phyloP scores from a whole-genome alignment of 1,284 basidiomycete species.

The Trametes polyzona region DNA sequence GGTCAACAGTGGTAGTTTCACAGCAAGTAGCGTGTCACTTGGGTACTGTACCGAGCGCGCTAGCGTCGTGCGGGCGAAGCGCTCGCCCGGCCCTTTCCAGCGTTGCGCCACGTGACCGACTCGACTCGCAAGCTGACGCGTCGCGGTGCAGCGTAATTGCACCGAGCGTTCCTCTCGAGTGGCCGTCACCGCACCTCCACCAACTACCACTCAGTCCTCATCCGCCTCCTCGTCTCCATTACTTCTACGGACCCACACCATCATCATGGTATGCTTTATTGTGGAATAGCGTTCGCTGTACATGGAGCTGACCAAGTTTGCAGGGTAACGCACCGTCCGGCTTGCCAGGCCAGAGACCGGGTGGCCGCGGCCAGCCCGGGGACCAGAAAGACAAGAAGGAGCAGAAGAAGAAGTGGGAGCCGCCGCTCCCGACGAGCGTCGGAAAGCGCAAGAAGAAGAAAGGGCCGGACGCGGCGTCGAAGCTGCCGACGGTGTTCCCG shows the following conservation, averaged over 20 bases:
- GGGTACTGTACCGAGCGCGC: not conserved
- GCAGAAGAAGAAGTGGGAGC: conserved; percentile 99
- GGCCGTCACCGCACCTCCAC: conserved; percentile 26
- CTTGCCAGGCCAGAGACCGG: conserved; percentile 48
- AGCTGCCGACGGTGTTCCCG: conserved; percentile 93
- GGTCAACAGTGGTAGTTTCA: too few species aligned
- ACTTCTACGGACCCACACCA: not conserved
- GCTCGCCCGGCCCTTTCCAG: conserved; percentile 13
- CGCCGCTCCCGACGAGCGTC: conserved; percentile 95
- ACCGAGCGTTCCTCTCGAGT: conserved; percentile 31
- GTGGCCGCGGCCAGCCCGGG: conserved; percentile 42
- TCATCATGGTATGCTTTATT: conserved; percentile 29
- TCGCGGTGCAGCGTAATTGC: conserved; percentile 41
- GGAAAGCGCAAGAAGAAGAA: conserved; percentile 95
- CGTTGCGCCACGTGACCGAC: conserved; percentile 17
- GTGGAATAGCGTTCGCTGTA: not conserved
- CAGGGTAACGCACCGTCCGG: conserved; percentile 86
- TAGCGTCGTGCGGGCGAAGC: conserved; percentile 10
- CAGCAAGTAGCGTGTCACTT: not conserved
- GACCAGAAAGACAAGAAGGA: conserved; percentile 66
- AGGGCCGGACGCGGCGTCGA: conserved; percentile 90
- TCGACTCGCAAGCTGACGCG: conserved; percentile 59
- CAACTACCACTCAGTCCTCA: conserved; percentile 10
- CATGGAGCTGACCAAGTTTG: not conserved
- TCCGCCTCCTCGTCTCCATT: too few species aligned